phyloP scores from a whole-genome alignment of 1,284 basidiomycete species.

The Rhodotorula sp. region DNA sequence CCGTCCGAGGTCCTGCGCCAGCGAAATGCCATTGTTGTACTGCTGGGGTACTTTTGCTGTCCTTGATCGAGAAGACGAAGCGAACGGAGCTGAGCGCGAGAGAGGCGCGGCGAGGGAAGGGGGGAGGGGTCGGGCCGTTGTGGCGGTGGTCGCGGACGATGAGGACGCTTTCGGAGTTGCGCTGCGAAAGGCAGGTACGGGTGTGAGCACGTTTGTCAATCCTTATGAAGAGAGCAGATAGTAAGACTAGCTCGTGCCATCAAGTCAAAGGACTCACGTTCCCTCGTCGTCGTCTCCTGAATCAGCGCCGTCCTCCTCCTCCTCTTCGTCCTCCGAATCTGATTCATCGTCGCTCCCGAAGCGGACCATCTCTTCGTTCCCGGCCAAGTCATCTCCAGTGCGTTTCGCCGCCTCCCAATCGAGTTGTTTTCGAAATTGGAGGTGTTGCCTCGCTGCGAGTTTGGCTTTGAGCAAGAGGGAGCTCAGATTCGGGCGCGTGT shows the following conservation, averaged over 20 bases:
- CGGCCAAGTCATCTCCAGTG: constrained; percentile 16
- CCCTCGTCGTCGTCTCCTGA: neutral
- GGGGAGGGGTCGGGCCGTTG: constrained; percentile 16
- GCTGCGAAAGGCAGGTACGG: neutral
- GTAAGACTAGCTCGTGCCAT: too few species aligned
- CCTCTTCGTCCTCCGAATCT: constrained; percentile 3
- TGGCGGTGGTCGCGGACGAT: constrained; percentile 9
- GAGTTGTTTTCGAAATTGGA: neutral
- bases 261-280: neutral
- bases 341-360: constrained; percentile 26
- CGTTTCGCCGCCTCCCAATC: neutral
- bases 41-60: too few species aligned
- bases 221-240: too few species aligned
- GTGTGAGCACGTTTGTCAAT: too few species aligned
- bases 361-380: constrained; percentile 30
- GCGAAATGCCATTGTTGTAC: constrained; percentile 4
- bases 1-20: constrained; percentile 28
- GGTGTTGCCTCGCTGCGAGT: constrained; percentile 6
- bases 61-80: neutral
- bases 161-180: constrained; percentile 23
- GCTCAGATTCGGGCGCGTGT: neutral
- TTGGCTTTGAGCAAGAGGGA: constrained; percentile 32
- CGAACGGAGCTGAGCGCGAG: neutral
- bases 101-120: constrained; percentile 5
- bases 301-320: constrained; percentile 1